Evolutionary conservation across 768 basidiomycete species (phyloP), one percentile per base, ranked within the genome.

Genomic region (Lactarius evosmus): DNA sequence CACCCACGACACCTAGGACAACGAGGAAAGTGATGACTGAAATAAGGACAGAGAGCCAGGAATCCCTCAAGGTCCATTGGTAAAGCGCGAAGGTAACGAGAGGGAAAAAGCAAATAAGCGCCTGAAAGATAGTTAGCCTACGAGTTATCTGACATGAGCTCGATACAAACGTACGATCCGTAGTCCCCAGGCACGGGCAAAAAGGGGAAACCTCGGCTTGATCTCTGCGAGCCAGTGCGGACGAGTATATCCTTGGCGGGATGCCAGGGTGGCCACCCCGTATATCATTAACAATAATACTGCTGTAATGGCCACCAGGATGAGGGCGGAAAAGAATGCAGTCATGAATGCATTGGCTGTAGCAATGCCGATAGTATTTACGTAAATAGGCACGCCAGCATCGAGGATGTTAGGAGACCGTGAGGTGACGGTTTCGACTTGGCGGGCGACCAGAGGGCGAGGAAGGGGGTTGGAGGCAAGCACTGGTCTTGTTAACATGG

Each of bases 271-370:
- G 4, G 79, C 55, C n/a, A 82, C 51, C 3, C 74, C 76, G 66
- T 85, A 88, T 19, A 81, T 80, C 22, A 89, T 51, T 5, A 72
- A 78, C 58, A 91, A 78, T 5, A 83, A 66, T 0, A 73, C 82
- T 16, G 83, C 50, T 17, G 82, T 75, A 66, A 92, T 82, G 17
- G 84, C 87, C 62, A 87, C 74, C 38, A 91, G 71, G 58, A 92
- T 84, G 69, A 98, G 80, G 11, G 79, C 78, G 53, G 83, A 78
- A 50, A 95, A 76, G 74, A 97, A 95, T n/a, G 87, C 77, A 5
- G 93, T 95, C 83, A 91, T 89, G 76, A 93, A 97, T 7, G 89
- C 89, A 75, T 97, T 95, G 60, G 88, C 89, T 0, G 87, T 88
- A 11, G 89, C 85, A 62, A 98, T 89, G 59, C 86, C 83, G 29